Conservation (phyloP, 2,329 filamentous ascomycete species). For the Sporothrix humicola region DNA sequence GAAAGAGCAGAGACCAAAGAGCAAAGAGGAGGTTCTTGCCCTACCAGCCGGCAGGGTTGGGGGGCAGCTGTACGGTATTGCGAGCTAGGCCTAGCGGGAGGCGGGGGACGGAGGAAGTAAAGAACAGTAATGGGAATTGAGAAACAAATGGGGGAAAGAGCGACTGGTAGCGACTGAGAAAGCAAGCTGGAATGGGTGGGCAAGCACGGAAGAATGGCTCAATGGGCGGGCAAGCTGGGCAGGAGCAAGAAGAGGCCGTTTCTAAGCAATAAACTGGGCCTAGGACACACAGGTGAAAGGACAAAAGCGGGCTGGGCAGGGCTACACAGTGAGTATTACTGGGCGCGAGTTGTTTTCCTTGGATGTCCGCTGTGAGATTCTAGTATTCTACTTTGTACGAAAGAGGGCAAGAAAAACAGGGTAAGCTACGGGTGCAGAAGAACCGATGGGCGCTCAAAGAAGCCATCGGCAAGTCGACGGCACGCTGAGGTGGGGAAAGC, state of each 20-base stretch:
- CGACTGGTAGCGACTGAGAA: not conserved
- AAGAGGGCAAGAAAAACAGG: no score
- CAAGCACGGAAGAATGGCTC: conserved; percentile 18
- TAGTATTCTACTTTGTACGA: no score
- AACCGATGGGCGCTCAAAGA: not conserved
- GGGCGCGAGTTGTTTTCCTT: conserved; percentile 7
- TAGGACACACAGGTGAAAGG: conserved; percentile 3
- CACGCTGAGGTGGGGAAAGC: not conserved
- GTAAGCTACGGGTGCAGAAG: conserved; percentile 13
- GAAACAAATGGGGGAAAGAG: not conserved
- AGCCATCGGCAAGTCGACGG: not conserved
- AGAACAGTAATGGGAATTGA: not conserved
- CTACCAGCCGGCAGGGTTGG: conserved; percentile 14
- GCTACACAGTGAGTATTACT: not conserved
- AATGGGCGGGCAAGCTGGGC: not conserved
- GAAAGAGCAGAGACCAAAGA: not conserved
- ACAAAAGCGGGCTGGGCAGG: conserved; percentile 20
- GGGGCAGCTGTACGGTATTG: conserved; percentile 5
- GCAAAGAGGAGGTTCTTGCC: conserved; percentile 8
- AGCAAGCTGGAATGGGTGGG: not conserved
- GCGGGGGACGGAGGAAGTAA: conserved; percentile 24
- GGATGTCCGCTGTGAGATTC: not conserved
- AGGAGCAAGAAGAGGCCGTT: not conserved
- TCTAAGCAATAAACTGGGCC: not conserved
- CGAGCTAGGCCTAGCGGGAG: conserved; percentile 31